Evolutionary conservation across 345 rosid species (phyloP), one percentile per base, ranked within the genome.

Genomic region (Corchorus capsularis): DNA sequence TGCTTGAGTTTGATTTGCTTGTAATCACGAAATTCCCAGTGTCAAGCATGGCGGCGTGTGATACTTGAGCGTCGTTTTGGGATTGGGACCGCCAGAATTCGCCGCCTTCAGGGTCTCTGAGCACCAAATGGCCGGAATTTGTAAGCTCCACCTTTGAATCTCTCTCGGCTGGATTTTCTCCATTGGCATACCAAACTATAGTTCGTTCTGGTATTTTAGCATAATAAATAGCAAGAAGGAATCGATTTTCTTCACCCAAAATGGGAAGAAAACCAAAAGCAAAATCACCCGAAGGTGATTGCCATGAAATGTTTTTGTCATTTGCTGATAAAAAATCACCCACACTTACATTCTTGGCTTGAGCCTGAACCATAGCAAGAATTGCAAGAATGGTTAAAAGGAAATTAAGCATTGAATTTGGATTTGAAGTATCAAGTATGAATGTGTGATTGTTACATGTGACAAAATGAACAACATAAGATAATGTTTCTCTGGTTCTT

Each of bases 11-110:
- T 5, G 43, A 39, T 10, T 17, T 59, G 74, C 64, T 73, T 14
- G 20, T 47, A 11, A 82, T 82, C 69, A 85, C 88, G 15, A 85
- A 83, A 61, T 85, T 87, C 4, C 90, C 90, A 0, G 81, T 77
- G 11, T 77, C 75, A 10, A 69, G 79, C 75, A 69, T 77, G 50
- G 79, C 50, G 12, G 79, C 79, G 41, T 64, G 53, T 2, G 60
- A 41, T 8, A 34, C 27, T 32, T 56, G 35, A 27, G 72, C 20
- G 45, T 9, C 11, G 5, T 35, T 54, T 17, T 13, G 15, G 13
- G 57, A 17, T 6, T 46, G 3, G 11, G 78, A 64, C 22, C 72
- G 54, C 78, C 73, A 76, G 19, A 55, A 10, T 32, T 22, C 65
- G 3, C 0, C 11, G 35, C 57, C 73, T 27, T 45, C 5, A 11